Percentiles rank a stretch among this genome's conserved stretches.
Evolutionary conservation across 176 grass and related monocot species (phyloP).

Genomic region (Leersia perrieri): DNA sequence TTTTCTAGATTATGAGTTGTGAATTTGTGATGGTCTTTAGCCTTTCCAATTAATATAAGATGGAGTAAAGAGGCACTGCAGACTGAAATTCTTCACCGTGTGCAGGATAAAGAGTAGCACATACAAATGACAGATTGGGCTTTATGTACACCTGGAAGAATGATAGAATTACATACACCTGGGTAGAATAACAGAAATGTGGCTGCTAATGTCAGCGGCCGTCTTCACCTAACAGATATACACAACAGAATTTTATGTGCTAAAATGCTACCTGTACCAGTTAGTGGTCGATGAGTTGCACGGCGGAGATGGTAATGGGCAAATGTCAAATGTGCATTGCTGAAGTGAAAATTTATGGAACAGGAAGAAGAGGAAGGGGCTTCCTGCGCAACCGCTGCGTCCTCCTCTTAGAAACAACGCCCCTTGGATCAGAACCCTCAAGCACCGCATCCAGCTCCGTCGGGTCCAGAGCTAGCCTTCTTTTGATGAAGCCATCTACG

Average conservation of each 20-base stretch:
- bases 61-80: not conserved
- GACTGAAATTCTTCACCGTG: not conserved
- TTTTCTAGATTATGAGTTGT: not conserved
- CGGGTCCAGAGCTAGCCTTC: conserved; percentile 56
- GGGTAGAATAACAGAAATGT: conserved; percentile 20
- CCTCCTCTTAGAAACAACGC: conserved; percentile 47
- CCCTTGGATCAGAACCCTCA: conserved; percentile 46
- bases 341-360: conserved; percentile 9
- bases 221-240: conserved; percentile 16
- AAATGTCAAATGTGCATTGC: not conserved
- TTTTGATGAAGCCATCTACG: conserved; percentile 66
- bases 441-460: conserved; percentile 55
- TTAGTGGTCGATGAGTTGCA: not conserved
- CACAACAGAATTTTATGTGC: conserved; percentile 4
- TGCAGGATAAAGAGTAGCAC: not conserved
- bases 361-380: conserved; percentile 42
- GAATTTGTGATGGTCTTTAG: not conserved
- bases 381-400: conserved; percentile 42
- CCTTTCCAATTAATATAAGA: not conserved
- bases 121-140: not conserved
- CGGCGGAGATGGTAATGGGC: not conserved
- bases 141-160: conserved; percentile 36
- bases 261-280: not conserved
- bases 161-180: conserved; percentile 29
- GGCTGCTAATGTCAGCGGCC: not conserved